Conservation (phyloP, 306 rosid genomes). For the Medicago truncatula region MtrunA17r5.0-ANR NC_053042.1:5498001-5498500, state of each 20-base stretch:
- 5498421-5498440: constrained; percentile 21
- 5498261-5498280: constrained; percentile 26
- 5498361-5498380: constrained; percentile 38
- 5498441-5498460: constrained; percentile 28
- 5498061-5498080: too few species aligned
- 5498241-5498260: constrained; percentile 62
- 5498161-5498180: constrained; percentile 55
- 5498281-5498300: constrained; percentile 11
- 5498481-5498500: constrained; percentile 31
- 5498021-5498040: too few species aligned
- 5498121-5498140: too few species aligned
- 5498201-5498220: constrained; percentile 49
- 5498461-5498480: constrained; percentile 34
- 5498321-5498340: constrained; percentile 40
- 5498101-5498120: too few species aligned
- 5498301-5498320: constrained; percentile 4
- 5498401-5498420: neutral
- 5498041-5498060: too few species aligned
- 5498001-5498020: too few species aligned
- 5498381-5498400: constrained; percentile 46
- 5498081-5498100: too few species aligned
- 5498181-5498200: constrained; percentile 54
- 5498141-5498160: neutral
- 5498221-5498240: constrained; percentile 56
- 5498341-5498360: constrained; percentile 45